Evolutionary conservation across 805 yeast genomes (phyloP).

Genomic region (Torulaspora quercuum): DNA sequence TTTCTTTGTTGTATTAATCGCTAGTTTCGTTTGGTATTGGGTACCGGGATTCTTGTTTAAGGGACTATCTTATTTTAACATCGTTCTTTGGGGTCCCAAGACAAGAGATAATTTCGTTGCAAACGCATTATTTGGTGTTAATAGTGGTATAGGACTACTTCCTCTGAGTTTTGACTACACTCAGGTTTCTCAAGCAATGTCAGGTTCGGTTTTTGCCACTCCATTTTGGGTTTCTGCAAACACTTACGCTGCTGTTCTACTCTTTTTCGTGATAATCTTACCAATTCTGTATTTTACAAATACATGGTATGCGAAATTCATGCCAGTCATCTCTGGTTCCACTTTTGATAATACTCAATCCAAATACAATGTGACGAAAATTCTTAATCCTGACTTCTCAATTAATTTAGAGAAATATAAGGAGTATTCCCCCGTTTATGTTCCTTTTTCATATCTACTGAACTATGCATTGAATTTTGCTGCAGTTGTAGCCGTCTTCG

Average conservation of each 20-base stretch:
- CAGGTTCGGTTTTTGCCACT: constrained; percentile 59
- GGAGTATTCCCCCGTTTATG: constrained; percentile 54
- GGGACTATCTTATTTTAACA: constrained; percentile 57
- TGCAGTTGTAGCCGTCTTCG: constrained; percentile 56
- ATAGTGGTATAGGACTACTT: constrained; percentile 51
- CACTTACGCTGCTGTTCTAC: constrained; percentile 46
- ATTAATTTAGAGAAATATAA: constrained; percentile 47
- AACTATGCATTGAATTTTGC: constrained; percentile 60
- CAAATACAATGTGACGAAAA: constrained; percentile 45
- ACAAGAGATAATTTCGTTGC: constrained; percentile 50
- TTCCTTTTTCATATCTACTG: constrained; percentile 55
- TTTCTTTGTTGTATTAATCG: constrained; percentile 42
- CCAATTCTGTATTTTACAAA: constrained; percentile 53
- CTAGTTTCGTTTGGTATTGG: constrained; percentile 59
- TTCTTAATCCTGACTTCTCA: constrained; percentile 42
- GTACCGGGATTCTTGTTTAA: constrained; percentile 62
- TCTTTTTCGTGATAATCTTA: constrained; percentile 48
- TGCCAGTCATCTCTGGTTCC: constrained; percentile 53
- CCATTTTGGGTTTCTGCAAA: constrained; percentile 43
- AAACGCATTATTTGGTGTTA: constrained; percentile 61
- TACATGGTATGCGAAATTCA: constrained; percentile 54
- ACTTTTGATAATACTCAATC: constrained; percentile 49
- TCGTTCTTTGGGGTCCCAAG: constrained; percentile 37
- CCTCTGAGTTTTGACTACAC: constrained; percentile 60
- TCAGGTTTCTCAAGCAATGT: constrained; percentile 46